Conservation (phyloP, 225 moss, liverwort and hornwort genomes). For the Lunularia cruciata region DNA sequence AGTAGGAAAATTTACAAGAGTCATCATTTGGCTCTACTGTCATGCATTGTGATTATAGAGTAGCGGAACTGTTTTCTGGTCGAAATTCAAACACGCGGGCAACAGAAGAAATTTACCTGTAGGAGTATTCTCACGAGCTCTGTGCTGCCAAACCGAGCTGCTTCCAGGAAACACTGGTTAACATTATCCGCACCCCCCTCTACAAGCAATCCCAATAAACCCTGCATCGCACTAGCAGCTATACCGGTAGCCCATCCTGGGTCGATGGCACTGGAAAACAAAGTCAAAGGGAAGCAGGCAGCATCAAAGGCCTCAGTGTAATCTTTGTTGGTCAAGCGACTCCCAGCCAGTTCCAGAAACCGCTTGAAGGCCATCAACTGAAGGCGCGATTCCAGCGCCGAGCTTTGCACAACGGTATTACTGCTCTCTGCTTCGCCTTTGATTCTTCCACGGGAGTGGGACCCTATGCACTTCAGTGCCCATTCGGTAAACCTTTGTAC, state of each 20-base stretch:
- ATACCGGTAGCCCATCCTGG: slow-evolving; percentile 97
- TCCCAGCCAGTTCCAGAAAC: slow-evolving; percentile 79
- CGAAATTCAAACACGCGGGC: no score
- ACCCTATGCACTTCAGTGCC: slow-evolving; percentile 98
- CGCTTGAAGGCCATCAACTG: slow-evolving; percentile 88
- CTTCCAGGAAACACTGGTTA: slow-evolving; percentile 93
- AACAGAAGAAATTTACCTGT: slow-evolving; percentile 49
- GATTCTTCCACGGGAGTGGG: slow-evolving; percentile 80
- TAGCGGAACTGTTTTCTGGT: no score
- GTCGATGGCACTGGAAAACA: slow-evolving; percentile 97
- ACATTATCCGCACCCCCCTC: slow-evolving; percentile 98
- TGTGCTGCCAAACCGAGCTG: slow-evolving; percentile 95
- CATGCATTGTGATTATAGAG: no score
- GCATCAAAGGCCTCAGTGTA: slow-evolving; percentile 97
- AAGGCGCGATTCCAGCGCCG: slow-evolving; percentile 72
- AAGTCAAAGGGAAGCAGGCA: slow-evolving; percentile 90
- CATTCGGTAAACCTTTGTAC: slow-evolving; percentile 98
- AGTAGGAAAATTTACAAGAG: no score
- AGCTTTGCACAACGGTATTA: slow-evolving; percentile 64
- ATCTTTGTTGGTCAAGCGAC: slow-evolving; percentile 74
- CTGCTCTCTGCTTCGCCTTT: slow-evolving; percentile 54
- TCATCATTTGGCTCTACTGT: no score
- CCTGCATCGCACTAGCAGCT: slow-evolving; percentile 97
- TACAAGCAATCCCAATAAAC: slow-evolving; percentile 76
- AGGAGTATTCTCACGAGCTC: slow-evolving; percentile 89